Percentiles rank a stretch among this genome's conserved stretches.
Evolutionary conservation across 805 yeast genomes (phyloP).

Genomic region (Lipomyces yamadae): DNA sequence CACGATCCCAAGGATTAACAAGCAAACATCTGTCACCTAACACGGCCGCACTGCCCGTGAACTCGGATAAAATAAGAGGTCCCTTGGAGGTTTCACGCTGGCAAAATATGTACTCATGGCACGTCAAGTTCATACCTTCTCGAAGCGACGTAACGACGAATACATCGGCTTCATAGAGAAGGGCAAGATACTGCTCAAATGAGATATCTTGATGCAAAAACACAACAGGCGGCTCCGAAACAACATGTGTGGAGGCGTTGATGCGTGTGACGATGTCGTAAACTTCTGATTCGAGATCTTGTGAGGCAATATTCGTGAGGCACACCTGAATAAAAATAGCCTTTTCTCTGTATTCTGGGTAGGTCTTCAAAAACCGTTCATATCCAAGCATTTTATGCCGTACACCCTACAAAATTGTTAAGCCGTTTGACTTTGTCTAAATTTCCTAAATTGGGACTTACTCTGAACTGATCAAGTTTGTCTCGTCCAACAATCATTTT

Average conservation of each 20-base stretch:
- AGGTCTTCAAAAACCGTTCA: conserved; percentile 70
- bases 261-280: conserved; percentile 82
- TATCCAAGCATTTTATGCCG: conserved; percentile 86
- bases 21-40: conserved; percentile 69
- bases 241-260: conserved; percentile 72
- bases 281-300: conserved; percentile 72
- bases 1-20: conserved; percentile 90
- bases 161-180: conserved; percentile 81
- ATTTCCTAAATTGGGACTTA: neutral
- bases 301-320: conserved; percentile 56
- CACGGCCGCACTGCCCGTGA: conserved; percentile 90
- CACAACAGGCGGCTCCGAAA: conserved; percentile 71
- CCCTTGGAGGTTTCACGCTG: conserved; percentile 56
- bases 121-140: conserved; percentile 96
- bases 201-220: conserved; percentile 86
- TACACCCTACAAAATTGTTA: conserved; percentile 57
- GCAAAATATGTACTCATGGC: conserved; percentile 89
- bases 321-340: conserved; percentile 86
- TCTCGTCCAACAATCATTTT: conserved; percentile 83
- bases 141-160: conserved; percentile 90
- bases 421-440: neutral
- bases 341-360: conserved; percentile 71
- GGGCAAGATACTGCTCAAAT: conserved; percentile 85
- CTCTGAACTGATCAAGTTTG: conserved; percentile 78
- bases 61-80: conserved; percentile 86